These are phyloP conservation scores for Lyophyllum decastes DNA, from an alignment of 768 basidiomycete species.

Conservation along the genomic window DNA sequence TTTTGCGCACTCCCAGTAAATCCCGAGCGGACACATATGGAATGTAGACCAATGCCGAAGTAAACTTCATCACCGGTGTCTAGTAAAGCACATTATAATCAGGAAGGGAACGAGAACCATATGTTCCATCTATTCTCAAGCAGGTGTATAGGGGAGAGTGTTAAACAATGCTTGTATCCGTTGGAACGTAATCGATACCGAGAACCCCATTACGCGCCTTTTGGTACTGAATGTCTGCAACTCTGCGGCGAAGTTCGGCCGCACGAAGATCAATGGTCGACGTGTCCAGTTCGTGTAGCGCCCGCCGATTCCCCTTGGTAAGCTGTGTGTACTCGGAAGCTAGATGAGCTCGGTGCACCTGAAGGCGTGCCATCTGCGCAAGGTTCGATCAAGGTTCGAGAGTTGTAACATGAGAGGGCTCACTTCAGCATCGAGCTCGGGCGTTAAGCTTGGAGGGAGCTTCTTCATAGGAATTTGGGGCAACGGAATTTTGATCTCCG, in stretches of 20 bases:
- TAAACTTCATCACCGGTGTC: slow-evolving; percentile 10
- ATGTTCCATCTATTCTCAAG: not conserved
- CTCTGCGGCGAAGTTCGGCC: slow-evolving; percentile 57
- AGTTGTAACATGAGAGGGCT: not conserved
- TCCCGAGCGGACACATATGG: slow-evolving; percentile 64
- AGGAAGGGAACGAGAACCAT: not conserved
- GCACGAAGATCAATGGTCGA: slow-evolving; percentile 59
- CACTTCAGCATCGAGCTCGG: slow-evolving; percentile 21
- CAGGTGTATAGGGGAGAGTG: not conserved
- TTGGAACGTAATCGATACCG: slow-evolving; percentile 49
- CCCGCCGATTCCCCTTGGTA: slow-evolving; percentile 44
- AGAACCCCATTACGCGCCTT: slow-evolving; percentile 61
- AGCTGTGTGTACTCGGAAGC: slow-evolving; percentile 40
- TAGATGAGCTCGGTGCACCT: slow-evolving; percentile 38
- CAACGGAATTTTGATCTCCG: slow-evolving; percentile 13
- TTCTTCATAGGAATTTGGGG: slow-evolving; percentile 33
- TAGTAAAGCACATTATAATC: not conserved
- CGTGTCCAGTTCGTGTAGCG: slow-evolving; percentile 63
- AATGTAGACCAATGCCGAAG: slow-evolving; percentile 66
- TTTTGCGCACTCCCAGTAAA: slow-evolving; percentile 71
- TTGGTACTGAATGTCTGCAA: slow-evolving; percentile 61
- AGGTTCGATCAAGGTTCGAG: not conserved
- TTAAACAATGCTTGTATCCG: not conserved
- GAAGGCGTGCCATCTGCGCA: slow-evolving; percentile 32
- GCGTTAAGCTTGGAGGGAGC: slow-evolving; percentile 27